phyloP scores from a whole-genome alignment of 306 rosid genomes.

The Herpetospermum pedunculosum region DNA sequence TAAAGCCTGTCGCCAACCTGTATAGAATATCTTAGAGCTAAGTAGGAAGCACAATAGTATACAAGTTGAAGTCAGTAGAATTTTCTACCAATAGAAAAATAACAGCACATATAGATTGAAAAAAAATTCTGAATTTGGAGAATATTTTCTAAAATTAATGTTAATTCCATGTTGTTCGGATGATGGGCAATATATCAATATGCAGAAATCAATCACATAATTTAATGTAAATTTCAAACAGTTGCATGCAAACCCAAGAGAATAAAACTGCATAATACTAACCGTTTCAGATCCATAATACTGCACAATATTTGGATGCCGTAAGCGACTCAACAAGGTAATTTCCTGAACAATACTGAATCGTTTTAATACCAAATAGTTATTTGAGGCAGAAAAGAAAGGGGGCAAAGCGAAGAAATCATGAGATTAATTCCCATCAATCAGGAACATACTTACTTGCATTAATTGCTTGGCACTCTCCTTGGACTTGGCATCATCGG shows the following conservation, averaged over 20 bases:
- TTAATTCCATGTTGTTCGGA: neutral
- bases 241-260: neutral
- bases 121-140: neutral
- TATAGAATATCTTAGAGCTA: neutral
- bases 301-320: slow-evolving; percentile 92
- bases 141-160: neutral
- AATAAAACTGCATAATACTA: slow-evolving; percentile 17
- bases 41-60: neutral
- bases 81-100: neutral
- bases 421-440: slow-evolving; percentile 7
- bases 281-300: slow-evolving; percentile 79
- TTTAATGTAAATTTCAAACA: neutral
- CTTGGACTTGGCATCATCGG: slow-evolving; percentile 89
- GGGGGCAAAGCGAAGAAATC: neutral
- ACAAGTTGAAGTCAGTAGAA: neutral
- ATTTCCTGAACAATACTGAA: slow-evolving; percentile 50
- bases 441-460: slow-evolving; percentile 35
- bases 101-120: neutral
- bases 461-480: slow-evolving; percentile 82
- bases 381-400: neutral
- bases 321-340: slow-evolving; percentile 68
- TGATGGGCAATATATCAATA: neutral
- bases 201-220: neutral
- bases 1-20: slow-evolving; percentile 34
- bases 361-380: slow-evolving; percentile 6